Conservation (phyloP, 1,284 basidiomycete species). For the Neotropicomus parvogracilis region DNA sequence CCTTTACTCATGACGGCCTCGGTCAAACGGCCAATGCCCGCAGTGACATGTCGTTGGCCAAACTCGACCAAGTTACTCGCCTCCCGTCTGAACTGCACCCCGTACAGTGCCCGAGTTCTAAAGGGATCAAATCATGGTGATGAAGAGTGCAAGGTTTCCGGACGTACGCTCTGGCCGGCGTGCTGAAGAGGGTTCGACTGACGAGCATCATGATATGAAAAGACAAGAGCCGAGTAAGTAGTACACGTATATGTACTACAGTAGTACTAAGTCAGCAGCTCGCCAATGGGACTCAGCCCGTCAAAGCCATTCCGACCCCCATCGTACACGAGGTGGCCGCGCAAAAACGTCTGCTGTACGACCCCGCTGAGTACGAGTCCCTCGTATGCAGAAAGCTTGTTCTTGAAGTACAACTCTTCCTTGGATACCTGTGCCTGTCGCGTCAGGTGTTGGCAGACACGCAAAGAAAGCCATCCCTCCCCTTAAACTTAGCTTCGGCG, state of each 20-base stretch:
- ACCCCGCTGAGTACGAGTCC: conserved; percentile 67
- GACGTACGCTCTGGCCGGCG: conserved; percentile 11
- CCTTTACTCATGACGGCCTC: conserved; percentile 77
- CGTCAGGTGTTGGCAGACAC: conserved; percentile 12
- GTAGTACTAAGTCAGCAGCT: conserved; percentile 24
- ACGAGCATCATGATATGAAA: conserved; percentile 12
- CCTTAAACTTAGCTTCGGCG: conserved; percentile 61
- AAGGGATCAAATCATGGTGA: not conserved
- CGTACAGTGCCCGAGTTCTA: conserved; percentile 6
- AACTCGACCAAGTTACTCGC: conserved; percentile 36
- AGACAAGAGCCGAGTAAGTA: no score
- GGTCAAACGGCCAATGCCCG: conserved; percentile 63
- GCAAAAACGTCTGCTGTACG: conserved; percentile 73
- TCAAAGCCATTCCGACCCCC: conserved; percentile 32
- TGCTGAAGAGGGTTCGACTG: conserved; percentile 6
- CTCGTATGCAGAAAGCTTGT: conserved; percentile 87
- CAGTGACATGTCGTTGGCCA: conserved; percentile 65
- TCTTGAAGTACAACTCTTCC: conserved; percentile 79
- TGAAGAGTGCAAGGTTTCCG: not conserved
- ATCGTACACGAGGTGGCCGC: conserved; percentile 70
- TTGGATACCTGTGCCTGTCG: conserved; percentile 57
- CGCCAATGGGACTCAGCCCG: conserved; percentile 32
- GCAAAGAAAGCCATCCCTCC: conserved; percentile 32
- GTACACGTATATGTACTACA: no score
- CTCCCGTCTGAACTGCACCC: not conserved